Percentiles rank a stretch among this genome's conserved stretches.
Evolutionary conservation across 352 stramenopile genomes (phyloP).

Genomic region (Discostella stelligera): DNA sequence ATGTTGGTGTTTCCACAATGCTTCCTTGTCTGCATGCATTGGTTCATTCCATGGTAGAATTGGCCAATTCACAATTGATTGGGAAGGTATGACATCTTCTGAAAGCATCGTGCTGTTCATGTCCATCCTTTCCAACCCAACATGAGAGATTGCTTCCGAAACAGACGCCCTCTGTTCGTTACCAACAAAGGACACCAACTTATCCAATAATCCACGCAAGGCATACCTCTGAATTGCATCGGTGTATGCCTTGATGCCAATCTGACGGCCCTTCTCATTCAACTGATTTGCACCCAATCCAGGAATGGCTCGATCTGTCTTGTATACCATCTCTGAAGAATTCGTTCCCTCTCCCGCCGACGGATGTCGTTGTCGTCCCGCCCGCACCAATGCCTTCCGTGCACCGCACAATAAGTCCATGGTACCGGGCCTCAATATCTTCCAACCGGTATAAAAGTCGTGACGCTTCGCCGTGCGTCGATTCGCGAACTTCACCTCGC

Average conservation of each 20-base stretch:
- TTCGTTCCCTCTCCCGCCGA: slow-evolving; percentile 14
- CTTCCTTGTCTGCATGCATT: slow-evolving; percentile 22
- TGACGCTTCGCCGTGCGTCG: slow-evolving; percentile 70
- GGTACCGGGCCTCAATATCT: slow-evolving; percentile 57
- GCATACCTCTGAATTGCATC: slow-evolving; percentile 71
- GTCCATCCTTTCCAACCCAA: slow-evolving; percentile 23
- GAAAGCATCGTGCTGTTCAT: background rate
- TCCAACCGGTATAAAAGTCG: slow-evolving; percentile 75
- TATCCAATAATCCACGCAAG: slow-evolving; percentile 59
- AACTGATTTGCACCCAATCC: slow-evolving; percentile 63
- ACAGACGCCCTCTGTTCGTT: slow-evolving; percentile 2
- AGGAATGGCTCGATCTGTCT: slow-evolving; percentile 47
- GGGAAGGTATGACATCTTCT: slow-evolving; percentile 1
- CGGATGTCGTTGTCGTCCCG: slow-evolving; percentile 3
- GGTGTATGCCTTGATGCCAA: slow-evolving; percentile 69
- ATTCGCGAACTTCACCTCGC: slow-evolving; percentile 70
- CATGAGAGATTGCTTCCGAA: slow-evolving; percentile 19
- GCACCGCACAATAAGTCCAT: slow-evolving; percentile 60
- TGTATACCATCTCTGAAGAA: slow-evolving; percentile 29
- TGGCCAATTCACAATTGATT: slow-evolving; percentile 38
- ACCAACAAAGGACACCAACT: slow-evolving; percentile 25
- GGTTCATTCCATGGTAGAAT: slow-evolving; percentile 65
- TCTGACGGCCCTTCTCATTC: slow-evolving; percentile 49
- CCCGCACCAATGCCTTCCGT: slow-evolving; percentile 41
- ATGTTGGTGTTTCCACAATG: slow-evolving; percentile 65